Percentiles rank a stretch among this genome's conserved stretches.
These are phyloP conservation scores for Podospora didyma DNA, from an alignment of 495 filamentous ascomycete species.

Conservation along the genomic window DNA sequence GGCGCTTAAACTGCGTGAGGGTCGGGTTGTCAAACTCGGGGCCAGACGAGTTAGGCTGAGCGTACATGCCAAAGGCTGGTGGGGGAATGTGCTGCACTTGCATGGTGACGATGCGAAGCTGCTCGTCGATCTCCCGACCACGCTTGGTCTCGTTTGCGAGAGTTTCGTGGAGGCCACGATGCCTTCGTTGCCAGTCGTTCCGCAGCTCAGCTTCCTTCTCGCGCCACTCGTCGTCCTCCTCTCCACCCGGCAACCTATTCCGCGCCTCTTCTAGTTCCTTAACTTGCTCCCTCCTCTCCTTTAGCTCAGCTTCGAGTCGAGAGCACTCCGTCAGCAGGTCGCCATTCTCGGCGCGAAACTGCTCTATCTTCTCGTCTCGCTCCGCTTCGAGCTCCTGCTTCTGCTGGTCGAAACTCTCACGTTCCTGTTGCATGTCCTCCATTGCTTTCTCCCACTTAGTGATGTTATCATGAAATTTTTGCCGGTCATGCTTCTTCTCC, in stretches of 20 bases:
- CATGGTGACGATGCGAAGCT: constrained; percentile 28
- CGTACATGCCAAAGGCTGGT: constrained; percentile 32
- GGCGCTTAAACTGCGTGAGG: constrained; percentile 46
- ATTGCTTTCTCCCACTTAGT: constrained; percentile 54
- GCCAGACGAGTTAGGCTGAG: constrained; percentile 42
- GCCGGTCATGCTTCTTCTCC: constrained; percentile 65
- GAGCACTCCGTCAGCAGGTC: constrained; percentile 31
- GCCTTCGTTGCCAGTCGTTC: constrained; percentile 42
- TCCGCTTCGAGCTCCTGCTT: constrained; percentile 41
- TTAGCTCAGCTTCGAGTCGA: constrained; percentile 43
- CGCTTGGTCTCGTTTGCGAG: constrained; percentile 33
- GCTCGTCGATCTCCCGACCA: constrained; percentile 34
- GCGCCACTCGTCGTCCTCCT: constrained; percentile 52
- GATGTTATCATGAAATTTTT: constrained; percentile 52
- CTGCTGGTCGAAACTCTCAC: constrained; percentile 39
- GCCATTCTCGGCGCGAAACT: constrained; percentile 23
- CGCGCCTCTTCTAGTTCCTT: constrained; percentile 53
- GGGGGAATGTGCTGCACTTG: constrained; percentile 36
- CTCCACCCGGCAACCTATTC: constrained; percentile 45
- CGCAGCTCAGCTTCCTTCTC: constrained; percentile 40
- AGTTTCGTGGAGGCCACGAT: constrained; percentile 41
- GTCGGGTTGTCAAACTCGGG: constrained; percentile 46
- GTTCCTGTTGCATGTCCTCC: constrained; percentile 40
- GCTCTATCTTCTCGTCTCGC: constrained; percentile 32
- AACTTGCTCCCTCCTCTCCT: constrained; percentile 45